A percentile compares a stretch with the other conserved stretches of the same genome.
Conservation (phyloP, 306 rosid species). For the Delonix regia region DNA sequence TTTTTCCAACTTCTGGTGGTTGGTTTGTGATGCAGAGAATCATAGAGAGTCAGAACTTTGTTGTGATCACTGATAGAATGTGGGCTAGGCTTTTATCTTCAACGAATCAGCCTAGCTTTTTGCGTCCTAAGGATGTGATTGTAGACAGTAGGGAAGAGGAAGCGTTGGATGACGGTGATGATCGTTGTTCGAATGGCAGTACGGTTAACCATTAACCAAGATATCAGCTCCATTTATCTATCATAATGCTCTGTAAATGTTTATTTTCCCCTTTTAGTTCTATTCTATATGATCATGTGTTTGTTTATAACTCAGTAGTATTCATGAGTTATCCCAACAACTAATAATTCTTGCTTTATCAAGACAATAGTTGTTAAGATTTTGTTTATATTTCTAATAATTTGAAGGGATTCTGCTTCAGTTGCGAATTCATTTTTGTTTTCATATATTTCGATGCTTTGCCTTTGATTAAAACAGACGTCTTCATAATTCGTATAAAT, state of each 20-base stretch:
- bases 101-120: constrained; percentile 91
- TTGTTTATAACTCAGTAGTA: background rate
- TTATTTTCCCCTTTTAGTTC: background rate
- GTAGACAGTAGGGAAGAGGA: constrained; percentile 58
- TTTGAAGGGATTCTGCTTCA: background rate
- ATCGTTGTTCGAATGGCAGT: constrained; percentile 29
- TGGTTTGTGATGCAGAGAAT: constrained; percentile 63
- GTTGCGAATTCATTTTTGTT: background rate
- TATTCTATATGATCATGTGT: constrained; percentile 2
- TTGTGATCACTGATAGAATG: constrained; percentile 95
- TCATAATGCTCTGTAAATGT: constrained; percentile 30
- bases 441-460: background rate
- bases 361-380: background rate
- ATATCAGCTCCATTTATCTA: constrained; percentile 11
- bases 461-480: background rate
- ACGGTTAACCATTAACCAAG: constrained; percentile 35
- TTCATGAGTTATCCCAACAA: constrained; percentile 35
- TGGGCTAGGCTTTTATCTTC: constrained; percentile 98
- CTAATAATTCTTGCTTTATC: too few relatives aligned
- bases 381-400: background rate
- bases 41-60: constrained; percentile 65
- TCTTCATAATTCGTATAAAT: background rate
- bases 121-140: constrained; percentile 42
- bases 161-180: constrained; percentile 16
- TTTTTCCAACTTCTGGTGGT: background rate